A percentile compares a stretch with the other conserved stretches of the same genome.
phyloP scores from a whole-genome alignment of 345 rosid species.

The Populus ilicifolia region DNA sequence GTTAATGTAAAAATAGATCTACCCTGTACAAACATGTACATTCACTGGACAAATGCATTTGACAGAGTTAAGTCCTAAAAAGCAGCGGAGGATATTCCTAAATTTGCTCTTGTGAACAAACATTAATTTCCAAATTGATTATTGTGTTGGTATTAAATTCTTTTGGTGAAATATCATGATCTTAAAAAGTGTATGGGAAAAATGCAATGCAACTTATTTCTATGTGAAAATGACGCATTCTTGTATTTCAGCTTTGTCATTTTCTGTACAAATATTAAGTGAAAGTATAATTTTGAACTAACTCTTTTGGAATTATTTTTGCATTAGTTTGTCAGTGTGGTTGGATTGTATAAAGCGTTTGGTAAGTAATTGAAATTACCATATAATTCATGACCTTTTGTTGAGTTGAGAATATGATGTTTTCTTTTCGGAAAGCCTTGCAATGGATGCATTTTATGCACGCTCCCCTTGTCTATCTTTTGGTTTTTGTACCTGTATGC shows the following conservation, averaged over 20 bases:
- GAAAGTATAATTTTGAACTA: background rate
- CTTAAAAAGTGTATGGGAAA: background rate
- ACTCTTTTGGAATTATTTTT: background rate
- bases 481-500: background rate
- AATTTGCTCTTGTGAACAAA: background rate
- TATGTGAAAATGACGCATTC: background rate
- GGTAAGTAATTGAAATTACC: background rate
- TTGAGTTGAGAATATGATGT: conserved; percentile 8
- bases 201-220: background rate
- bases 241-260: background rate
- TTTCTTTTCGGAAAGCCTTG: background rate
- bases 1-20: background rate
- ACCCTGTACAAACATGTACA: background rate
- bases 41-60: background rate
- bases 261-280: background rate
- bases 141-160: background rate
- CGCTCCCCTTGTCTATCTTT: background rate
- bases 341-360: background rate
- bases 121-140: background rate
- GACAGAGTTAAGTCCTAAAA: background rate
- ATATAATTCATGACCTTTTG: background rate
- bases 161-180: background rate
- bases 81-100: background rate
- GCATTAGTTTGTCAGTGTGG: background rate
- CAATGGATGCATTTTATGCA: background rate